Evolutionary conservation across 768 basidiomycete species (phyloP).

Genomic region (Lactarius hengduanensis): DNA sequence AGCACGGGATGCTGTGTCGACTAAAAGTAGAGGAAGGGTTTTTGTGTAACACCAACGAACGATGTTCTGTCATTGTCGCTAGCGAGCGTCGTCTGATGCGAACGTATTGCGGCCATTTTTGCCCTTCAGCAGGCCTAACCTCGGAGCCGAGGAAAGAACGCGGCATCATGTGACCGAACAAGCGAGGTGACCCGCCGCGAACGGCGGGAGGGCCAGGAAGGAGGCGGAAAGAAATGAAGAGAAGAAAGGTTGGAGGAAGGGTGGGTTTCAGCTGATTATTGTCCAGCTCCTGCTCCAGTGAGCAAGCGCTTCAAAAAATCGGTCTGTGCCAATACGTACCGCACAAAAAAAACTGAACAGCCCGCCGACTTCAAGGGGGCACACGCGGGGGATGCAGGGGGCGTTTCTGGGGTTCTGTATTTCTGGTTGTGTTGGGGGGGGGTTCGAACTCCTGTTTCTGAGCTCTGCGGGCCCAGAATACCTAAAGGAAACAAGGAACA

Average conservation of each 20-base stretch:
- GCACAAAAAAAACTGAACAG: not conserved
- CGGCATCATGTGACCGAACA: not conserved
- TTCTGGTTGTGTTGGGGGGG: not conserved
- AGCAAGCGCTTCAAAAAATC: not conserved
- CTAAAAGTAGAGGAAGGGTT: not conserved
- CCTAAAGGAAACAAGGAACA: constrained; percentile 1
- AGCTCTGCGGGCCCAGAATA: not conserved
- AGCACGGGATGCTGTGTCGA: not conserved
- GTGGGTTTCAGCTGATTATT: not conserved
- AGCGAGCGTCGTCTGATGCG: not conserved
- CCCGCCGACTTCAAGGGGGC: not conserved
- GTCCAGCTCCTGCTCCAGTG: not conserved
- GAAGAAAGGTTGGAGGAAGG: not conserved
- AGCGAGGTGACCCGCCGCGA: not conserved
- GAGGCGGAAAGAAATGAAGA: not conserved
- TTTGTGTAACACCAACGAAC: not conserved
- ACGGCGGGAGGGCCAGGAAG: too few species aligned
- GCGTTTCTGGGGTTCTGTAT: not conserved
- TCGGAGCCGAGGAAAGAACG: not conserved
- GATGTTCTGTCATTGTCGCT: not conserved
- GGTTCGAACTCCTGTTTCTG: not conserved
- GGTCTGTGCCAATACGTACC: not conserved
- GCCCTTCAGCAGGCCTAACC: not conserved
- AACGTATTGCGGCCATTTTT: not conserved
- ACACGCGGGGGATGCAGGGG: not conserved